phyloP scores from a whole-genome alignment of 2,329 filamentous ascomycete genomes.

The Fusarium gaditjirri region DNA sequence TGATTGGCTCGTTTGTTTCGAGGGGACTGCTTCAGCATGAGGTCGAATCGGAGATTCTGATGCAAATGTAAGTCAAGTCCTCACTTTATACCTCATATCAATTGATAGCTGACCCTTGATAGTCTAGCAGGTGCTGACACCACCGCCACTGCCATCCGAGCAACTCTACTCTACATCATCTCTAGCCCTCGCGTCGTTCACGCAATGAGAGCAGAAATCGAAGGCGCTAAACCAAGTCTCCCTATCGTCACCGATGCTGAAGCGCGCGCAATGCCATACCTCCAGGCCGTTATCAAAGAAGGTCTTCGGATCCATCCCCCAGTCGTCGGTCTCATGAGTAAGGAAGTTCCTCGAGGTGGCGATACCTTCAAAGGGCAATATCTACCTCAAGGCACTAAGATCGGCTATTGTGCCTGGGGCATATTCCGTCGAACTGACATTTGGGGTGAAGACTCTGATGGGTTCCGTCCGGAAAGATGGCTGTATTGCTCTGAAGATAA shows the following conservation, averaged over 20 bases:
- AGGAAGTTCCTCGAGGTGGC: background rate
- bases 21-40: background rate
- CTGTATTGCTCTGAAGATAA: background rate
- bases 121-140: background rate
- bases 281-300: background rate
- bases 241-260: background rate
- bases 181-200: background rate
- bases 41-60: background rate
- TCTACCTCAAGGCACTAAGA: background rate
- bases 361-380: background rate
- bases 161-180: background rate
- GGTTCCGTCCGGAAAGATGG: background rate
- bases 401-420: background rate
- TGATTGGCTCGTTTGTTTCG: background rate
- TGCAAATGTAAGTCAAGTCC: background rate
- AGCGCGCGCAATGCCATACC: background rate
- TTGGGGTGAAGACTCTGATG: background rate
- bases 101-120: fast-evolving
- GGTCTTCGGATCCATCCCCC: background rate
- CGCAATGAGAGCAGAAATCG: background rate
- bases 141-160: background rate
- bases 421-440: background rate
- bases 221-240: fast-evolving
- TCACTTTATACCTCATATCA: too few species aligned
- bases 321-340: background rate